phyloP scores from a whole-genome alignment of 2,329 filamentous ascomycete genomes.

The Lojkania enalia region DNA sequence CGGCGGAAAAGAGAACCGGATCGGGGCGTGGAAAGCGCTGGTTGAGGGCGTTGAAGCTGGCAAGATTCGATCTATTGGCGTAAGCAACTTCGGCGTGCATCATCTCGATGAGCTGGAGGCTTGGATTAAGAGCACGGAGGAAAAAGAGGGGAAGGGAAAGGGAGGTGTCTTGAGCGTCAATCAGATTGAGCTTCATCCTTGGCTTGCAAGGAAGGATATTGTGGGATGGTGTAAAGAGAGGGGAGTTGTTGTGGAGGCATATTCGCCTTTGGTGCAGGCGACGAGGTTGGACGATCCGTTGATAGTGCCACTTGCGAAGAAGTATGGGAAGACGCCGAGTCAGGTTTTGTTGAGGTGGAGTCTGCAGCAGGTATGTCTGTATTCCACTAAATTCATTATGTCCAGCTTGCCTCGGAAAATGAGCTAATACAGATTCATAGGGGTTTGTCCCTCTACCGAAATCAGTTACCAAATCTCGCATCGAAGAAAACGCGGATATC shows the following conservation, averaged over 20 bases:
- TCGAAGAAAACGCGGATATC: constrained; percentile 62
- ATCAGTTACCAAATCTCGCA: constrained; percentile 62
- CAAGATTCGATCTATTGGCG: constrained; percentile 57
- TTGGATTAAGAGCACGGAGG: constrained; percentile 64
- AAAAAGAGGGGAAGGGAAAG: constrained; percentile 64
- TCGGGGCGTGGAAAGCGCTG: constrained; percentile 59
- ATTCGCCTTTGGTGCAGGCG: constrained; percentile 50
- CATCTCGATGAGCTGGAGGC: constrained; percentile 59
- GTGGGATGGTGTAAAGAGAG: constrained; percentile 71
- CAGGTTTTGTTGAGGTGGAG: constrained; percentile 66
- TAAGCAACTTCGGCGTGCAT: constrained; percentile 60
- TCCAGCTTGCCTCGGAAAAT: too few species aligned
- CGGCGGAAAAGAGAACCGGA: constrained; percentile 53
- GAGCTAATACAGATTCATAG: constrained; percentile 31
- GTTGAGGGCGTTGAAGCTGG: constrained; percentile 57
- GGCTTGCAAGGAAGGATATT: constrained; percentile 79
- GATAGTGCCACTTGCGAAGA: constrained; percentile 56
- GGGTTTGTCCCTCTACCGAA: constrained; percentile 66
- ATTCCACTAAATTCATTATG: background rate
- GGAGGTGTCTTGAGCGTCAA: constrained; percentile 77
- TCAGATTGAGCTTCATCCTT: constrained; percentile 84
- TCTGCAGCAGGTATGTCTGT: constrained; percentile 38
- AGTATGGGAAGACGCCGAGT: constrained; percentile 60
- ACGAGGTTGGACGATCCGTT: constrained; percentile 57
- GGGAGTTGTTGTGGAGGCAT: constrained; percentile 53